Base-by-base conservation (phyloP, 371 early-diverging fungal genomes). In the Rhizopus delemar region DNA sequence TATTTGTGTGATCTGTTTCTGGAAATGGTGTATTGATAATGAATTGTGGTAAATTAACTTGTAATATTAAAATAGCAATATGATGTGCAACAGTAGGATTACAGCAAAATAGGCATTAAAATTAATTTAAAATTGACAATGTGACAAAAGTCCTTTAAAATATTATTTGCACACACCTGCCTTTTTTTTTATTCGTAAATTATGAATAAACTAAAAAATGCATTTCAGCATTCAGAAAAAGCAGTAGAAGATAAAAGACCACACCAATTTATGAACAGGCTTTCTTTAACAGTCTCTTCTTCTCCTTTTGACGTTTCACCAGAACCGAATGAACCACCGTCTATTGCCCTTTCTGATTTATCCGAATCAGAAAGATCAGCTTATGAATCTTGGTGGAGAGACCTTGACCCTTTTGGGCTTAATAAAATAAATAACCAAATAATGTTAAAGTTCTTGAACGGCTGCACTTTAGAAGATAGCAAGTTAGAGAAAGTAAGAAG, bases 341-440 rank as follows among this genome's bases (percentile, higher is more conserved):
- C 64, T 13, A 59, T 75, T 29, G 33, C 38, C 34, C 57, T 68
- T 29, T 60, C 57, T 43, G 73, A 75, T 16, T 57, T 75, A 32
- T 73, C 75, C 29, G 70, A 71, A n/a, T 48, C 48, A 39, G 78
- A 78, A 35, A 67, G 56, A 43, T 43, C 45, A 5, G 68, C 71
- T n/a, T 78, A 78, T 54, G 57, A 53, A 29, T 66, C 77, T 12
- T 79, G 80, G 80, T 79, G 76, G 77, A 76, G 69, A 51, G 77
- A 74, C 53, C 48, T 79, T 4, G 77, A 76, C 59, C 80, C 77
- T 8, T 79, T 79, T 60, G 62, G 58, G 11, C 57, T 72, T 6
- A 60, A 69, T 9, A 56, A 56, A 33, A 63, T 74, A 34, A 67
- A 74, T 51, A 73, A 71, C 32, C 59, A 69, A 35, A 70, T 71